Conservation (phyloP, 106 monocot species). For the Alisma plantagoaquatica region DNA sequence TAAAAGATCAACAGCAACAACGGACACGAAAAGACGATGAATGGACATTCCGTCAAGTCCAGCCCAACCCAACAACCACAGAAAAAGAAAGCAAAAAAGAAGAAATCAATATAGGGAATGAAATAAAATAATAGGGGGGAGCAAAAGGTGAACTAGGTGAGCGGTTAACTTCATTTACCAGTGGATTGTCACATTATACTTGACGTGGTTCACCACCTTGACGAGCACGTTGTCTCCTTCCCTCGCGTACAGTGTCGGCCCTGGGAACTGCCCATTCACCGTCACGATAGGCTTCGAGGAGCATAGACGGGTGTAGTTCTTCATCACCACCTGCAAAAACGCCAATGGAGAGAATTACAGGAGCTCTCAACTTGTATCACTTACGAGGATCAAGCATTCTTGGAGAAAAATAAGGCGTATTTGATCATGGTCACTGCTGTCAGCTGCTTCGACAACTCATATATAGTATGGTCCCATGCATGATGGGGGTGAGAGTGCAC, state of each 20-base stretch:
- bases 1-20: too few relatives aligned
- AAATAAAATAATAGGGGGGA: too few relatives aligned
- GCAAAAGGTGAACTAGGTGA: too few relatives aligned
- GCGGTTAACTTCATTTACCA: too few relatives aligned
- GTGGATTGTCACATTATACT: conserved; percentile 64
- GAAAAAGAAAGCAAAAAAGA: too few relatives aligned
- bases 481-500: neutral
- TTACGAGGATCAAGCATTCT: too few relatives aligned
- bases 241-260: conserved; percentile 46
- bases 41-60: too few relatives aligned
- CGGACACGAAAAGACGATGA: too few relatives aligned
- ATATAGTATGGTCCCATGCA: neutral
- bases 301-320: conserved; percentile 36
- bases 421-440: neutral
- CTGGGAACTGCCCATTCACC: conserved; percentile 51
- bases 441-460: neutral
- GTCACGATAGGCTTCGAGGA: conserved; percentile 49
- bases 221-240: conserved; percentile 68
- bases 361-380: too few relatives aligned
- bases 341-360: too few relatives aligned
- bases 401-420: neutral
- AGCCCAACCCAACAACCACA: too few relatives aligned
- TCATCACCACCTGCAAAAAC: conserved; percentile 59
- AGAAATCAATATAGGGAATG: too few relatives aligned
- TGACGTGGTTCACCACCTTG: conserved; percentile 53